Evolutionary conservation across 2,329 filamentous ascomycete species (phyloP).

Genomic region (Pestalotiopsis sp.): DNA sequence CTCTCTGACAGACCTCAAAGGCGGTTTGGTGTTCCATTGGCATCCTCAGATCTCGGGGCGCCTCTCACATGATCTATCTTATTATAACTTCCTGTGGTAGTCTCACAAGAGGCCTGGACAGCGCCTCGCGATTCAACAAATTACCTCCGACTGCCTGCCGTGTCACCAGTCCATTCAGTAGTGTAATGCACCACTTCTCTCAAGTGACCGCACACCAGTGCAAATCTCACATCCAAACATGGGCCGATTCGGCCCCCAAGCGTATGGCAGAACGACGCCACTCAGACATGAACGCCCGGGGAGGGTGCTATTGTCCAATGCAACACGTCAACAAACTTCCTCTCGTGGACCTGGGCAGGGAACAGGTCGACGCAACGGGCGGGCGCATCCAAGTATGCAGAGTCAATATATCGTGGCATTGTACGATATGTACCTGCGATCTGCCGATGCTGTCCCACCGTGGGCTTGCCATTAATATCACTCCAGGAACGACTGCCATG

Average conservation of each 20-base stretch:
- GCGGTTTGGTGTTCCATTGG: not conserved
- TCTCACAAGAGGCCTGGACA: not conserved
- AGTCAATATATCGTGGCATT: constrained; percentile 8
- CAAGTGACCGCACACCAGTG: not conserved
- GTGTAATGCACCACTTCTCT: not conserved
- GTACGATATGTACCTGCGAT: not conserved
- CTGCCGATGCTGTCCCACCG: constrained; percentile 9
- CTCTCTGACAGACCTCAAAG: not conserved
- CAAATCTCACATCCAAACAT: not conserved
- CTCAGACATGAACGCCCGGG: not conserved
- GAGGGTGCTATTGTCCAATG: not conserved
- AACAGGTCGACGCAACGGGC: not conserved
- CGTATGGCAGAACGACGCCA: not conserved
- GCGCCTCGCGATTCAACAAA: not conserved
- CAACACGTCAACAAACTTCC: not conserved
- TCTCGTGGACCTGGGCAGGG: not conserved
- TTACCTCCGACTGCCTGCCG: not conserved
- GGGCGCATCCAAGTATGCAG: not conserved
- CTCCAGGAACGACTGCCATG: not conserved
- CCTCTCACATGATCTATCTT: not conserved
- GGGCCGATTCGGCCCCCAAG: not conserved
- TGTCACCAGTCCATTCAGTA: not conserved
- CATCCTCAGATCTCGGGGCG: not conserved
- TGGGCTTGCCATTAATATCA: not conserved
- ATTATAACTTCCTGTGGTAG: not conserved